These are phyloP conservation scores for Bauhinia variegata DNA, from an alignment of 306 rosid genomes.

Conservation along the genomic window DNA sequence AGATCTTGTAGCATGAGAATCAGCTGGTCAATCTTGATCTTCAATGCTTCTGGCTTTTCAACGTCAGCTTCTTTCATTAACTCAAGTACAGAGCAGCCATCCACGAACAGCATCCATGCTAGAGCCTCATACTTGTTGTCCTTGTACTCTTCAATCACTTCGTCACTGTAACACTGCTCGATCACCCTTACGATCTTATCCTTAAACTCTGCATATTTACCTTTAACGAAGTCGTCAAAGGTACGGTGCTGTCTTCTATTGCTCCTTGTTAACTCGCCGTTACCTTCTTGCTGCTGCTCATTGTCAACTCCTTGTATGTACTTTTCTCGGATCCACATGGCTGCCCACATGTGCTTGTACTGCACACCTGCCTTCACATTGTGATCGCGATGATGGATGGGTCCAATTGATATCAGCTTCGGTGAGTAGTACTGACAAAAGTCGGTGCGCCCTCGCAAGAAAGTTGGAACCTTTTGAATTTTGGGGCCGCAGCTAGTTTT, in stretches of 20 bases:
- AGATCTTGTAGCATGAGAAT: slow-evolving; percentile 3
- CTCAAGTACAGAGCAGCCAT: slow-evolving; percentile 11
- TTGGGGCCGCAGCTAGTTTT: too few relatives aligned
- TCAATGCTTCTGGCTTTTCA: not conserved
- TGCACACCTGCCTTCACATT: slow-evolving; percentile 9
- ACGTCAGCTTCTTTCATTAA: not conserved
- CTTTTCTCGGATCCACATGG: too few relatives aligned
- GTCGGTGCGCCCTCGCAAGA: not conserved
- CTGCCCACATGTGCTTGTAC: slow-evolving; percentile 15
- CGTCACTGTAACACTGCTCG: not conserved
- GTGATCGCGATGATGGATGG: not conserved
- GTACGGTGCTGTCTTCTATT: too few relatives aligned
- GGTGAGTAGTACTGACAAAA: slow-evolving; percentile 14
- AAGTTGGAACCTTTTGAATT: slow-evolving; percentile 24
- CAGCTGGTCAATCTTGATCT: not conserved
- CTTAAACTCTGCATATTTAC: not conserved
- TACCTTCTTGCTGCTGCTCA: too few relatives aligned
- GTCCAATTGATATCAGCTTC: slow-evolving; percentile 9
- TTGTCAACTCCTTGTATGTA: too few relatives aligned
- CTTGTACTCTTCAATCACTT: not conserved
- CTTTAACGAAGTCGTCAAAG: not conserved
- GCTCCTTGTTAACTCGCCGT: too few relatives aligned
- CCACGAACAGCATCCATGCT: not conserved
- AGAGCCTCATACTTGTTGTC: not conserved
- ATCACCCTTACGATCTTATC: not conserved